Conservation (phyloP, 192 early-diverging fungal genomes). For the Backusella psychrophila region DNA sequence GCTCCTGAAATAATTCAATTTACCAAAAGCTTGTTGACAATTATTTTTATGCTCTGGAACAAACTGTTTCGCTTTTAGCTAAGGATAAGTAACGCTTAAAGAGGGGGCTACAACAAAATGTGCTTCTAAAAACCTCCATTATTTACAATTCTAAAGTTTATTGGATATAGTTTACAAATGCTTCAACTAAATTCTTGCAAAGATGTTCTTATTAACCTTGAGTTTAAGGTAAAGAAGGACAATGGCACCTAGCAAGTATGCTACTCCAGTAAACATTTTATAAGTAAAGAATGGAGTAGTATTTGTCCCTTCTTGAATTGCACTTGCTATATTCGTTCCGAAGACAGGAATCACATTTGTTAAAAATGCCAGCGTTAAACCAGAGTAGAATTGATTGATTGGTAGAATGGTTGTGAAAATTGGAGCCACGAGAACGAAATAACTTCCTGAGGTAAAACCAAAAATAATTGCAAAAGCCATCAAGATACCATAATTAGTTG, state of each 20-base stretch:
- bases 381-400: conserved; percentile 21
- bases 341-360: conserved; percentile 27
- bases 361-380: conserved; percentile 19
- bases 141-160: background rate
- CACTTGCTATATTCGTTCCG: conserved; percentile 35
- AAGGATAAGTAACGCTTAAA: too few species aligned
- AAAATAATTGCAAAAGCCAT: conserved; percentile 31
- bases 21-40: too few species aligned
- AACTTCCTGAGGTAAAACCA: conserved; percentile 34
- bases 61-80: too few species aligned
- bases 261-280: conserved; percentile 40
- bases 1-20: too few species aligned
- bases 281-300: conserved; percentile 29
- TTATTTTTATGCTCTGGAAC: too few species aligned
- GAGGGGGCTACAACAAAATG: background rate
- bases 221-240: conserved; percentile 17
- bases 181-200: conserved; percentile 9
- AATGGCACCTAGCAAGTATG: conserved; percentile 1
- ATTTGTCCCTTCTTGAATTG: conserved; percentile 24
- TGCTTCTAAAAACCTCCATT: background rate
- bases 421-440: conserved; percentile 35
- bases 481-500: conserved; percentile 23
- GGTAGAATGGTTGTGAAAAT: conserved; percentile 19
- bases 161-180: background rate
- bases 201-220: conserved; percentile 2